Evolutionary conservation across 768 basidiomycete genomes (phyloP), one percentile per base, ranked within the genome.

Genomic region (Lentinula raphanica): DNA sequence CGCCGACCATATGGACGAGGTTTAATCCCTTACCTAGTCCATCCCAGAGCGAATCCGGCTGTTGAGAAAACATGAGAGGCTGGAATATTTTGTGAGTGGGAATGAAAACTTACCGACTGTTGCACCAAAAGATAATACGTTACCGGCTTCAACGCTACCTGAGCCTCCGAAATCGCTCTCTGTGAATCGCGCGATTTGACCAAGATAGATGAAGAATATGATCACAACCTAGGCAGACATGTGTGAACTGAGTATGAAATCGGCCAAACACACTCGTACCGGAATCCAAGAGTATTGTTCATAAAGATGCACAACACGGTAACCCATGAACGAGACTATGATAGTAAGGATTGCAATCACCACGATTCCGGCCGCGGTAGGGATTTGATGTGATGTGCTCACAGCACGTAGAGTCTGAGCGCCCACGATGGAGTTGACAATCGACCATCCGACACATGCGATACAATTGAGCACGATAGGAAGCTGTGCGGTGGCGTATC

Each of bases 401-500:
- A 53, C 51, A 27, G 68, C 70, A 21, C 71, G 70, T 1, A 72
- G 61, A 12, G 71, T 68, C 56, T 74, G 72, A 11, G 85, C 86
- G 3, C 83, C 86, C 1, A 86, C 74, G 59, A 87, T 86, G 60
- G 78, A 79, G 55, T 84, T 85, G 58, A 87, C 71, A 17, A 84
- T 81, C 55, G 80, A 76, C 40, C 65, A 86, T 86, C 3, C 85
- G 82, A 61, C 81, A 73, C 59, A 84, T 71, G 11, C 79, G 1
- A 19, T 50, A 19, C 53, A 36, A 8, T 54, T 51, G 23, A 54
- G 28, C 21, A 42, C 42, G 44, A 36, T 36, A n/a, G 35, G 42
- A 36, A 48, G 36, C 44, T 35, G 19, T 1, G 19, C 44, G 42
- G 40, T 51, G 23, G 27, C 40, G 42, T 17, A 53, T 29, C 17